Base-by-base conservation (phyloP, 176 grass and related monocot species). In the Zoysia japonica region DNA sequence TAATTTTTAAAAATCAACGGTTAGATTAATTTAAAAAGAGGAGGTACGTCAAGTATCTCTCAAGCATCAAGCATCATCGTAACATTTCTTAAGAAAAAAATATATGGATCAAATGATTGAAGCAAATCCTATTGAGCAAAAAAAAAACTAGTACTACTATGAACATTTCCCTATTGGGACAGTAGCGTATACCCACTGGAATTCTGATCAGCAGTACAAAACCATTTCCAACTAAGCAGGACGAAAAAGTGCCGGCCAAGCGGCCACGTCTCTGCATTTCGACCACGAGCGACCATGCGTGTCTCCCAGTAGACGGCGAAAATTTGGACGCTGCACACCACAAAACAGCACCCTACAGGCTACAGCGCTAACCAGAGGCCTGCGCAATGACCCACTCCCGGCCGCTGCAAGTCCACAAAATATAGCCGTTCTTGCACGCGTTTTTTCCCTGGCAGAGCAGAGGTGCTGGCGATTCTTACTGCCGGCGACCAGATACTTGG, bases 221-320 rank as follows among this genome's bases (percentile, higher is more conserved):
- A 39, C 28, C 28, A 2, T 7, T 0, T 0, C 0, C 5, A 61
- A 62, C 4, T 1, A 2, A 36, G 3, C 14, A 68, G 45, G 78
- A 80, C 52, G 7, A 17, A 79, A 79, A 35, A 6, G 61, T 75
- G 84, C 77, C 8, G 4, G 46, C n/a, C n/a, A 80, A 75, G 63
- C 44, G 45, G 78, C 63, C 65, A 86, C 85, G 85, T 86, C 54
- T 70, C 65, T 17, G 16, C 45, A 5, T 55, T 76, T 70, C 15
- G 13, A 20, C 46, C 71, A 75, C 77, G 61, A 80, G 44, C 8
- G 48, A 46, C 77, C 70, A 60, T 80, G 61, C 61, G 67, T 76
- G 76, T 35, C 42, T 43, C 46, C 28, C 28, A 50, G 36, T 41
- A 55, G 61, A 10, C 39, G 48, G 54, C 47, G 28, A 55, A 64